Evolutionary conservation across 2,329 filamentous ascomycete species (phyloP), one percentile per base, ranked within the genome.

Genomic region (Pseudomassariella vexata): DNA sequence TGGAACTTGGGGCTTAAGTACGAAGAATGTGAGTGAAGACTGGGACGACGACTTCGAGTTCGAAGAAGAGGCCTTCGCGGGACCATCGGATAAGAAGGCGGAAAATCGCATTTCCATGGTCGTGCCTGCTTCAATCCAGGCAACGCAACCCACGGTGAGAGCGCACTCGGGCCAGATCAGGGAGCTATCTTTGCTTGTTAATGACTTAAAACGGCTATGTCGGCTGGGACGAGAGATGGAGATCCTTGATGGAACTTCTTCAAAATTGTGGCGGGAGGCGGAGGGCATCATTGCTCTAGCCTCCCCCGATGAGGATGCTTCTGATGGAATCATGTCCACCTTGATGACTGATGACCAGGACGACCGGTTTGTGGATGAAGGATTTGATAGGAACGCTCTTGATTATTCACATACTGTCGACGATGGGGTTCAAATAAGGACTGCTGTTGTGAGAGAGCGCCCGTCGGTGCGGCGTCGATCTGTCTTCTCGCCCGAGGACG

Each of bases 41-140:
- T 94, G 86, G 86, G 86, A 90, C 46, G 84, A 89, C 41, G 86
- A 94, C 53, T 92, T 94, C 46, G 84, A 90, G 38, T 89, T 90
- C 51, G 71, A 55, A 21, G 56, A 59, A 18, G 54, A 67, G 19
- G 53, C 40, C 5, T 56, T 56, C n/a, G 53, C 56, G 22, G 57
- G 56, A 20, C 55, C 52, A 18, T 53, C 55, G 17, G 55, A 54
- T 4, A 60, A 59, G 31, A 57, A 55, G 14, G 47, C 55, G 5
- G 54, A 56, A 4, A 54, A 54, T 3, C 51, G 54, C 6, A 59
- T 66, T 33, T 57, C 61, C 2, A 83, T 87, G 76, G 58, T 82
- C n/a, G 81, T 94, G 16, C 86, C 86, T 0, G 76, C 80, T 42
- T 83, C 77, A 2, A 92, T 94, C 34, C 80, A 82, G 47, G 85